Evolutionary conservation across 2,329 filamentous ascomycete genomes (phyloP).

Genomic region (Sporothrix dimorphospora): DNA sequence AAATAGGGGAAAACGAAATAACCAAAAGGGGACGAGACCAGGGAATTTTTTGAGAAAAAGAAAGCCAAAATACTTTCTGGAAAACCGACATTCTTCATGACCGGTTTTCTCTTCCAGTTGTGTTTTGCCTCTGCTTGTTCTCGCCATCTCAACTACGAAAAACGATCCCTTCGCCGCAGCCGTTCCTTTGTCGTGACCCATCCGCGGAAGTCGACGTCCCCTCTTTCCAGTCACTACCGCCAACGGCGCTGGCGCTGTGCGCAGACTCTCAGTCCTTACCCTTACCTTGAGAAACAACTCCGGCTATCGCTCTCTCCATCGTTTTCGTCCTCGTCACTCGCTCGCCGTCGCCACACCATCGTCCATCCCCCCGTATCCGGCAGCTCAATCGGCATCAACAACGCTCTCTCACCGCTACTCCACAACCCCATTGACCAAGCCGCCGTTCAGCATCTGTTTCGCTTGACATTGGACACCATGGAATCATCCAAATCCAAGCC

Average conservation of each 20-base stretch:
- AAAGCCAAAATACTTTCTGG: slow-evolving; percentile 12
- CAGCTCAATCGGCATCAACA: not conserved
- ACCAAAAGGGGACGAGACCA: slow-evolving; percentile 22
- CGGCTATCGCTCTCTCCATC: slow-evolving; percentile 29
- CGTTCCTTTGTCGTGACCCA: slow-evolving; percentile 50
- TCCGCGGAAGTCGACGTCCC: slow-evolving; percentile 44
- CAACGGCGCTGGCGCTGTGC: slow-evolving; percentile 42
- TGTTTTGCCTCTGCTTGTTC: slow-evolving; percentile 53
- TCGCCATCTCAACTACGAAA: slow-evolving; percentile 51
- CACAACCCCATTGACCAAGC: slow-evolving; percentile 33
- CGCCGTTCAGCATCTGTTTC: slow-evolving; percentile 33
- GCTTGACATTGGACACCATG: slow-evolving; percentile 25
- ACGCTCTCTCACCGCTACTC: not conserved
- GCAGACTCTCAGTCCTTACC: slow-evolving; percentile 46
- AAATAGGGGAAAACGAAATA: slow-evolving; percentile 31
- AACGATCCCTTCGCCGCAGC: slow-evolving; percentile 46
- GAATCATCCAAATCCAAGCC: slow-evolving; percentile 9
- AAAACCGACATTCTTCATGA: slow-evolving; percentile 48
- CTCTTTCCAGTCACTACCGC: slow-evolving; percentile 40
- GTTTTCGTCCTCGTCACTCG: slow-evolving; percentile 16
- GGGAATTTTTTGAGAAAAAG: not conserved
- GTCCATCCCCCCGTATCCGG: not conserved
- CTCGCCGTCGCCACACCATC: not conserved
- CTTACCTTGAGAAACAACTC: slow-evolving; percentile 42
- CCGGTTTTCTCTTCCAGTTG: slow-evolving; percentile 50